Evolutionary conservation across 139 green algal species (phyloP).

Genomic region (Pleodorina starrii): DNA sequence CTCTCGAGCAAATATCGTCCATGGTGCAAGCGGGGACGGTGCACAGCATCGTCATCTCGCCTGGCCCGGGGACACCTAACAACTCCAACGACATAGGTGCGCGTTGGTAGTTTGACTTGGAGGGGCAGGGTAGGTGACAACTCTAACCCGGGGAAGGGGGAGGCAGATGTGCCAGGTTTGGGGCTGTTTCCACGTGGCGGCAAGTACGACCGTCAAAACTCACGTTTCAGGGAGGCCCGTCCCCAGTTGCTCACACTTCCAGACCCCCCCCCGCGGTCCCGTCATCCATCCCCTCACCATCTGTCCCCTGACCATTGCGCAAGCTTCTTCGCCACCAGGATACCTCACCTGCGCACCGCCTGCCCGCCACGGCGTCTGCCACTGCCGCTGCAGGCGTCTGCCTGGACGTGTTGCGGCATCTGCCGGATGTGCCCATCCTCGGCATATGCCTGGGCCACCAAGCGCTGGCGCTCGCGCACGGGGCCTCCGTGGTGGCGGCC

Average conservation of each 20-base stretch:
- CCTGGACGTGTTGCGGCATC: constrained; percentile 70
- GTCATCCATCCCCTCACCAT: too few species aligned
- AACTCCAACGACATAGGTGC: constrained; percentile 81
- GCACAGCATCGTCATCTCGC: constrained; percentile 95
- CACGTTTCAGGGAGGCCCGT: too few species aligned
- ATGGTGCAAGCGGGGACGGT: constrained; percentile 66
- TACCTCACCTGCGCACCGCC: too few species aligned
- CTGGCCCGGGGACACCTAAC: constrained; percentile 91
- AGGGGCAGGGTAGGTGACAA: too few species aligned
- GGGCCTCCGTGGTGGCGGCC: constrained; percentile 76
- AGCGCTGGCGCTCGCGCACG: constrained; percentile 85
- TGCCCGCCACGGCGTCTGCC: too few species aligned
- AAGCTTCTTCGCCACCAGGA: too few species aligned
- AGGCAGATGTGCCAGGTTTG: too few species aligned
- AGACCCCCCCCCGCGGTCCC: too few species aligned
- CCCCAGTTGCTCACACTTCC: too few species aligned
- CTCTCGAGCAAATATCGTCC: constrained; percentile 62
- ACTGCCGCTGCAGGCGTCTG: constrained; percentile 80
- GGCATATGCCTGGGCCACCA: constrained; percentile 98
- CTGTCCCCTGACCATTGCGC: too few species aligned
- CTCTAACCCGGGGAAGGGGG: too few species aligned
- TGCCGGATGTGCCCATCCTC: constrained; percentile 85
- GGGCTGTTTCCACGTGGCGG: not conserved
- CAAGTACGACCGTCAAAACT: too few species aligned
- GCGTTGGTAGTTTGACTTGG: not conserved